A percentile compares a stretch with the other conserved stretches of the same genome.
Conservation (phyloP, 768 basidiomycete species). For the Lanmaoa pseudosensibilis region DNA sequence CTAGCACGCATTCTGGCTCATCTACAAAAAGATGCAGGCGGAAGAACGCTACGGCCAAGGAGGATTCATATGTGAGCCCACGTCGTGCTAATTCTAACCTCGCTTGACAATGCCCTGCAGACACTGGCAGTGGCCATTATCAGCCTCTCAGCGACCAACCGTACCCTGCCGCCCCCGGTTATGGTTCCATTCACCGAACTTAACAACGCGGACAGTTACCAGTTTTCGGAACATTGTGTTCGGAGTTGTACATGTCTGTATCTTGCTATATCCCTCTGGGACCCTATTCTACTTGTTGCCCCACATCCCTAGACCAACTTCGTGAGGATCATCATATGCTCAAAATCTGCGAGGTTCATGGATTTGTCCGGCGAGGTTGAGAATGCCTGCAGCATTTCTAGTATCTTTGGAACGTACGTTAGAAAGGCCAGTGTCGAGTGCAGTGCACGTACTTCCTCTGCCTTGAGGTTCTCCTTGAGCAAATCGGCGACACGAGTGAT, state of each 20-base stretch:
- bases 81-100: background rate
- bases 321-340: constrained; percentile 68
- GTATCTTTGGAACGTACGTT: constrained; percentile 49
- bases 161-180: constrained; percentile 30
- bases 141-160: constrained; percentile 27
- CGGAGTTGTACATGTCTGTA: constrained; percentile 2
- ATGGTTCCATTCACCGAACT: constrained; percentile 33
- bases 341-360: constrained; percentile 68
- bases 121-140: constrained; percentile 41
- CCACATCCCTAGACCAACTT: constrained; percentile 28
- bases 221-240: background rate
- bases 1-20: constrained; percentile 85
- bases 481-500: constrained; percentile 58
- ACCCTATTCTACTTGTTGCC: background rate
- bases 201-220: background rate
- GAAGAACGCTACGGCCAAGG: constrained; percentile 79
- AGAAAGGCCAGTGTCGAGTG: background rate
- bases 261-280: background rate
- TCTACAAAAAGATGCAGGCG: constrained; percentile 87
- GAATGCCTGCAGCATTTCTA: constrained; percentile 79
- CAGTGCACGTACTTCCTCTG: constrained; percentile 60
- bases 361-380: constrained; percentile 69
- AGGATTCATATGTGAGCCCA: constrained; percentile 69
- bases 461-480: constrained; percentile 69
- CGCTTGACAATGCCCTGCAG: constrained; percentile 19